These are phyloP conservation scores for Talaromyces ruber DNA, from an alignment of 495 filamentous ascomycete genomes.

Conservation along the genomic window DNA sequence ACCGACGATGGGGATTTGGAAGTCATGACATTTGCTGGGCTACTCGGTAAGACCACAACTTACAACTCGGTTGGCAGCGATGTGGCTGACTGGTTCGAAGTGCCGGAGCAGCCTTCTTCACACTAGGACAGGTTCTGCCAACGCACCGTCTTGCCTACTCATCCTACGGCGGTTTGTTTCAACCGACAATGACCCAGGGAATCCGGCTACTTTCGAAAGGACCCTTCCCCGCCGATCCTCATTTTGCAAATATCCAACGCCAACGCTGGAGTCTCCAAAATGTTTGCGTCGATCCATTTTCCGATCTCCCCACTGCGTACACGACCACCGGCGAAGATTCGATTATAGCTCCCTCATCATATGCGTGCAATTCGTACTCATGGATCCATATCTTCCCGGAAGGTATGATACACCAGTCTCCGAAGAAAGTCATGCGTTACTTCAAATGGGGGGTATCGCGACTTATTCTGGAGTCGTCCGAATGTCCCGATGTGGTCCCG, in stretches of 20 bases:
- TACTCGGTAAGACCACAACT: conserved; percentile 21
- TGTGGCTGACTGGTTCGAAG: conserved; percentile 28
- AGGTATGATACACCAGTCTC: conserved; percentile 84
- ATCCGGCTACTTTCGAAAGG: conserved; percentile 71
- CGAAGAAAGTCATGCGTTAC: conserved; percentile 73
- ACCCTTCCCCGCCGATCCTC: conserved; percentile 39
- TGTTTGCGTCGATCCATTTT: conserved; percentile 41
- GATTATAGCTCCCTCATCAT: conserved; percentile 48
- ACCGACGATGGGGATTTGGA: conserved; percentile 77
- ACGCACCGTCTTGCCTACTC: conserved; percentile 77
- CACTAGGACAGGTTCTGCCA: conserved; percentile 78
- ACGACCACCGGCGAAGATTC: conserved; percentile 50
- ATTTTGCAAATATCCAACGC: conserved; percentile 23
- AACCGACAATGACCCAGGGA: conserved; percentile 79
- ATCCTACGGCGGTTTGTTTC: conserved; percentile 61
- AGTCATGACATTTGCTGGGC: conserved; percentile 91
- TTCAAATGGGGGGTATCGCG: conserved; percentile 95
- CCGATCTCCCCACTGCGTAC: conserved; percentile 35
- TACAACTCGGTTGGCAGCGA: neutral
- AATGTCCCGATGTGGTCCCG: conserved; percentile 77
- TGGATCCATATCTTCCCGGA: conserved; percentile 98
- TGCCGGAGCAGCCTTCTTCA: conserved; percentile 61
- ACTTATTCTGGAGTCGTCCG: conserved; percentile 78
- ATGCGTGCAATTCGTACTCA: conserved; percentile 49
- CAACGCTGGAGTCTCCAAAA: conserved; percentile 31